Base-by-base conservation (phyloP, 208 protist genomes). In the Trypanosoma avium region DNA sequence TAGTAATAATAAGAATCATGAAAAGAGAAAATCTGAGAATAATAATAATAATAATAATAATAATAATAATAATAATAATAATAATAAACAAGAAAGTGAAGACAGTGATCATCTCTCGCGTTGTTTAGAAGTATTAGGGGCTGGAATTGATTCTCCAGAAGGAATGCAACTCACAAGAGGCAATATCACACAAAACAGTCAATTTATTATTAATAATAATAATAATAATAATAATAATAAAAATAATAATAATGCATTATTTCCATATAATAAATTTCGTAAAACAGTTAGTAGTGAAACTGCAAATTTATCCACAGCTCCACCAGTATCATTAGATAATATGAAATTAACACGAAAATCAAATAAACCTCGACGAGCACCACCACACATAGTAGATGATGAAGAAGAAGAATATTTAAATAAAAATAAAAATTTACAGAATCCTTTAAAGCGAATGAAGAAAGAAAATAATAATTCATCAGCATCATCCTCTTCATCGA, bases 61-160 rank as follows among this genome's bases (percentile, higher is more conserved):
- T 38, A 38, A 38, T 38, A 38, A 38, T 38, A 38, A 38, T 38
- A 38, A 38, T 38, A 38, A 10, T 38, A 38, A 38, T 38, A 38
- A 38, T 38, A 38, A 38, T 38, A 38, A 38, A 38, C 52, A 46
- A 48, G 4, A 50, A 30, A 19, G 53, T 0, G 30, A 53, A 24
- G 48, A 66, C 7, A 26, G 48, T 10, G 62, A 68, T 7, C 12
- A 30, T 58, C 62, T 68, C 21, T 68, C 62, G 10, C 62, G 40
- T 0, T 60, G 62, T 33, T 43, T 68, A 27, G 62, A 68, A 29
- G 26, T 32, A 50, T 36, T 68, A 24, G 49, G 35, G 22, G 38
- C 66, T 15, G 22, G 26, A 17, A 19, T 29, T 2, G 42, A 49
- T n/a, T 32, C 53, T 24, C 38, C 52, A n/a, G n/a, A n/a, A n/a